Evolutionary conservation across 2,329 filamentous ascomycete genomes (phyloP), one percentile per base, ranked within the genome.

Genomic region (Cytospora leucostoma): DNA sequence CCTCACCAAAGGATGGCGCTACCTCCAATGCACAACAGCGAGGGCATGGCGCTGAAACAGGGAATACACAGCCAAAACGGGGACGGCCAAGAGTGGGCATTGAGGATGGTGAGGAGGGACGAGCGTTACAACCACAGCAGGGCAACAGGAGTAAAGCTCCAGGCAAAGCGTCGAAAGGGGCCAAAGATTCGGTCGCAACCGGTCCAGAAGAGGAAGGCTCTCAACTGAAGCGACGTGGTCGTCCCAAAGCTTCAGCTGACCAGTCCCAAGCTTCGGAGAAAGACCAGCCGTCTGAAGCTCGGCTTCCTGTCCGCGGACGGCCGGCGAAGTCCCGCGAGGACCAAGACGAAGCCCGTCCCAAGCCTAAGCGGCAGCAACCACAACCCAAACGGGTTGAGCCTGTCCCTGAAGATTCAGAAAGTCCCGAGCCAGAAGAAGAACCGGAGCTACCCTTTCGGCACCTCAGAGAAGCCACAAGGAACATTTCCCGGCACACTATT

Each of bases 401-500:
- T 19, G 38, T 61, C 8, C 38, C 17, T 34, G 59, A 55, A 13
- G 61, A 61, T 53, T 53, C 34, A 7, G 54, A 61, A 33, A 33
- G 47, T 27, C 52, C 56, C n/a, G 62, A 64, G 15, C 49, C 56
- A 17, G 52, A 63, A 40, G 54, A 65, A 27, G 63, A 68, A 32
- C 66, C 70, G 33, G 67, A 69, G 3, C 62, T 69, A 8, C 68
- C 78, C 66, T 86, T 83, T 71, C 79, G 80, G 52, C 81, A 84
- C 68, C 74, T 88, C 56, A 77, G 79, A 7, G 74, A 83, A 15
- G 78, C 78, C 35, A 81, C 78, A 13, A 81, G 80, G 40, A 78
- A 78, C 50, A 78, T 92, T 51, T 84, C 86, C n/a, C 84, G 82
- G 65, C 81, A 83, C 34, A 83, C 81, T 44, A 89, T 96, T 63